Conservation (phyloP, 371 early-diverging fungal genomes). For the Apophysomyces trapeziformis region DNA sequence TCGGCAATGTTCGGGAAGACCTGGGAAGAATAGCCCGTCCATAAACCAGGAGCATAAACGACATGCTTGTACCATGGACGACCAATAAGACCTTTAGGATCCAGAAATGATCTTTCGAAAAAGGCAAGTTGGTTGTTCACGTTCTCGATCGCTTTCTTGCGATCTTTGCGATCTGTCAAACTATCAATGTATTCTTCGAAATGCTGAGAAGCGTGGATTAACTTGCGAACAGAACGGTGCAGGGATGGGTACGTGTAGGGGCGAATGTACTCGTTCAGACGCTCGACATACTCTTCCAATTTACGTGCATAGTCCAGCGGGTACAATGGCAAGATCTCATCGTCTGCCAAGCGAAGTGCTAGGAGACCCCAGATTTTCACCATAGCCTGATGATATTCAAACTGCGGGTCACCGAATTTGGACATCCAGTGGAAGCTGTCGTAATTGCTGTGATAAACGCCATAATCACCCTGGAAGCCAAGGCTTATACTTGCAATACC, state of each 20-base stretch:
- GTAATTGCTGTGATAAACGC: conserved; percentile 64
- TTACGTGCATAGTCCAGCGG: conserved; percentile 44
- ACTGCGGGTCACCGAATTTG: conserved; percentile 66
- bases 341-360: conserved; percentile 46
- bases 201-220: conserved; percentile 11
- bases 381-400: conserved; percentile 60
- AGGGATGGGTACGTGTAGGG: conserved; percentile 15
- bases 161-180: conserved; percentile 1
- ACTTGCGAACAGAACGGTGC: conserved; percentile 16
- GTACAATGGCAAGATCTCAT: conserved; percentile 41
- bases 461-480: conserved; percentile 51
- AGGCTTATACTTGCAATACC: conserved; percentile 63
- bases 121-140: conserved; percentile 46
- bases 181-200: conserved; percentile 19
- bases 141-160: conserved; percentile 11
- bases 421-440: conserved; percentile 68
- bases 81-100: conserved; percentile 55
- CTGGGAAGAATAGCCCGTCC: conserved; percentile 56
- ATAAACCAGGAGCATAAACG: conserved; percentile 59
- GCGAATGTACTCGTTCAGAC: conserved; percentile 20
- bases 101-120: conserved; percentile 62
- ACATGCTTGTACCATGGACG: conserved; percentile 71
- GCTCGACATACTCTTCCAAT: conserved; percentile 22
- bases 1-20: conserved; percentile 58
- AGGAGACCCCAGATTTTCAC: conserved; percentile 48